These are phyloP conservation scores for Globomyces sp. DNA, from an alignment of 371 early-diverging fungal species.

Conservation along the genomic window DNA sequence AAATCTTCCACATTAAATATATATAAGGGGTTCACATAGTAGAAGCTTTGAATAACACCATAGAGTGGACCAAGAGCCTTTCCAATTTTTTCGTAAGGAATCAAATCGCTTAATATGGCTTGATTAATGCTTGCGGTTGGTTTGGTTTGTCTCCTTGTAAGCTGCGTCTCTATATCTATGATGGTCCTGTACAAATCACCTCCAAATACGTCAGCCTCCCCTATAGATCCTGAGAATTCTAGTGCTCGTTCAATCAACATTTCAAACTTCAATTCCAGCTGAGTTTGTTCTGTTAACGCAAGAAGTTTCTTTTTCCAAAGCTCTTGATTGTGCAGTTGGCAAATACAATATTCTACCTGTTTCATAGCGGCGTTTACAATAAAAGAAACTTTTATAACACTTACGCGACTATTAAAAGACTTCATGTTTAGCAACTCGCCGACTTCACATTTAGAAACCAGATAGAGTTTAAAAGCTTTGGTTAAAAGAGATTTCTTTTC, in stretches of 20 bases:
- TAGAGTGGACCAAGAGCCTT: background rate
- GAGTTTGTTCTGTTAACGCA: background rate
- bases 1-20: background rate
- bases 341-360: background rate
- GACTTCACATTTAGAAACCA: background rate
- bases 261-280: background rate
- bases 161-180: constrained; percentile 21
- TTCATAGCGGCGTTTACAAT: too few species aligned
- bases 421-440: background rate
- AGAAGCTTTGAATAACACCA: background rate
- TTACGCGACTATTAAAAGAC: background rate
- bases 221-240: background rate
- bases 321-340: background rate
- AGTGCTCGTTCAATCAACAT: background rate
- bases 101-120: constrained; percentile 4
- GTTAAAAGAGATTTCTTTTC: background rate
- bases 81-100: constrained; percentile 15
- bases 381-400: background rate
- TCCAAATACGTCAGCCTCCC: constrained; percentile 17
- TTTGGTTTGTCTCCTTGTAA: background rate
- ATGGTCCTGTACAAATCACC: constrained; percentile 21
- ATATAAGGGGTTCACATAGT: background rate
- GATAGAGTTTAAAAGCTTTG: constrained; percentile 8
- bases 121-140: background rate
- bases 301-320: background rate